Conservation (phyloP, 192 early-diverging fungal genomes). For the Coemansia sp. region DNA sequence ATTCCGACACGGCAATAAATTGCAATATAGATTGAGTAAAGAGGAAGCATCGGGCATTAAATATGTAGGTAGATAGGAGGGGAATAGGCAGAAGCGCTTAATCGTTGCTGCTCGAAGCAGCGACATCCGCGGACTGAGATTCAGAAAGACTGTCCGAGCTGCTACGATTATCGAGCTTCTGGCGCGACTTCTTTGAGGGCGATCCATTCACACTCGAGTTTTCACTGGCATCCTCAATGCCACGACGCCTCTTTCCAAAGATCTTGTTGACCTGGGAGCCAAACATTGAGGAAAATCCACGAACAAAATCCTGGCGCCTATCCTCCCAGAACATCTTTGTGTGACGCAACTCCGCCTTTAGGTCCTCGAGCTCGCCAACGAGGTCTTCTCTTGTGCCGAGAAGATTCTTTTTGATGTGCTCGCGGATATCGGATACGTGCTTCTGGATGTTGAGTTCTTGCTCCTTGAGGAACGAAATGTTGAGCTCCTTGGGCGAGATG, state of each 20-base stretch:
- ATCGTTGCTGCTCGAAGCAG: neutral
- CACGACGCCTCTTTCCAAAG: slow-evolving; percentile 44
- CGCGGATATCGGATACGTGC: slow-evolving; percentile 68
- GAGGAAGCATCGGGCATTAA: neutral
- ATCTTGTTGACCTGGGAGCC: slow-evolving; percentile 56
- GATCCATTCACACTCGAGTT: neutral
- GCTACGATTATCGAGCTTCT: slow-evolving; percentile 6
- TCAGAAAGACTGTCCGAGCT: slow-evolving; percentile 3
- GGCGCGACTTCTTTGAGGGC: slow-evolving; percentile 35
- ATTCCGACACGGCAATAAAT: no score
- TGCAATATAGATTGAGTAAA: no score
- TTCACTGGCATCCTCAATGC: slow-evolving; percentile 1
- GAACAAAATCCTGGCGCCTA: slow-evolving; percentile 74
- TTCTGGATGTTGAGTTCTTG: slow-evolving; percentile 78
- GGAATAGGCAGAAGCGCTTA: neutral
- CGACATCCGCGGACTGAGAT: slow-evolving; percentile 6
- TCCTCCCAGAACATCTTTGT: slow-evolving; percentile 72
- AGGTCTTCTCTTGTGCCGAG: slow-evolving; percentile 67
- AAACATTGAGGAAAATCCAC: slow-evolving; percentile 71
- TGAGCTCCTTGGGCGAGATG: slow-evolving; percentile 77
- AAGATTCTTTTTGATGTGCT: slow-evolving; percentile 69
- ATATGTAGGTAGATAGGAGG: neutral
- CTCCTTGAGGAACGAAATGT: slow-evolving; percentile 80
- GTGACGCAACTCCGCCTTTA: slow-evolving; percentile 67
- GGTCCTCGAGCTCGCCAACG: slow-evolving; percentile 62